Conservation (phyloP, 768 basidiomycete genomes). For the Tulasnella sp. region DNA sequence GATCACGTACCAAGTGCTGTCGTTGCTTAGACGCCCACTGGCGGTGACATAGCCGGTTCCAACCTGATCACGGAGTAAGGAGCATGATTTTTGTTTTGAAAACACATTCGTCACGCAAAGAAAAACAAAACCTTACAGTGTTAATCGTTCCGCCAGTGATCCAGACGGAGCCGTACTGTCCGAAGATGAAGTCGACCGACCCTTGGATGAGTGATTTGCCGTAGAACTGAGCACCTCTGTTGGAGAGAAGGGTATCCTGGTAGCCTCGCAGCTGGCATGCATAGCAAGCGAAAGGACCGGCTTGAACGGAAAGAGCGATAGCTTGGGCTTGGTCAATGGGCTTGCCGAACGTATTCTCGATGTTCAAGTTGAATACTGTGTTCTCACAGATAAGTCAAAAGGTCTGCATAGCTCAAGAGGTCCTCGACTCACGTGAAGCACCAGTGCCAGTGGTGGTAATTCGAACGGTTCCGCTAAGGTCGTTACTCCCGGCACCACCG, state of each 20-base stretch:
- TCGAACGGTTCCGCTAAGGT: slow-evolving; percentile 16
- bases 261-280: slow-evolving; percentile 10
- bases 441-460: slow-evolving; percentile 10
- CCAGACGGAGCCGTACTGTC: not conserved
- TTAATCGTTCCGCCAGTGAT: slow-evolving; percentile 9
- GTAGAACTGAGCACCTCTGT: not conserved
- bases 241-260: slow-evolving; percentile 3
- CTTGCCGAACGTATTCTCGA: slow-evolving; percentile 13
- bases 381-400: not conserved
- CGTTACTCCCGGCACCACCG: slow-evolving; percentile 15
- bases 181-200: slow-evolving; percentile 17
- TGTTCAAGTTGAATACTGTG: slow-evolving; percentile 14
- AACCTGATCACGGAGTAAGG: not conserved
- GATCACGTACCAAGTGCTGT: not conserved
- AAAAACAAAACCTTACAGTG: not conserved
- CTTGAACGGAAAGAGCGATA: slow-evolving; percentile 11
- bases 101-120: not conserved
- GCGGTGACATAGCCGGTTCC: not conserved
- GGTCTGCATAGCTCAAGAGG: not conserved
- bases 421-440: not conserved
- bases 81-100: no score
- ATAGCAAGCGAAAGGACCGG: slow-evolving; percentile 10
- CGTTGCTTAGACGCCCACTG: not conserved
- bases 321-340: slow-evolving; percentile 11
- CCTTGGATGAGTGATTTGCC: slow-evolving; percentile 14